Evolutionary conservation across 805 yeast genomes (phyloP).

Genomic region (Blastobotrys attinorum): DNA sequence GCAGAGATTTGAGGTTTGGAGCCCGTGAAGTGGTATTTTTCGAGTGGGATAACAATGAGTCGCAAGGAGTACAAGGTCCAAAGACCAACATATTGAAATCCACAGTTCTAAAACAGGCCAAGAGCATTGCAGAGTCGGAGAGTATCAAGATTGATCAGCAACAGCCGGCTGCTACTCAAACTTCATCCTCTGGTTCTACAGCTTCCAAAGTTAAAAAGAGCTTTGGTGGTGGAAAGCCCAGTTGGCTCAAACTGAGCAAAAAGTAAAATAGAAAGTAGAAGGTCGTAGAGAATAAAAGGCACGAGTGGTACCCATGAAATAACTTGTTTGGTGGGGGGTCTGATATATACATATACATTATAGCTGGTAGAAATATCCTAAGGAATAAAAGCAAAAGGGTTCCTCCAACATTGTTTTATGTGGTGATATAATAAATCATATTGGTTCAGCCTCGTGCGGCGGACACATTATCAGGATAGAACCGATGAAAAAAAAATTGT

Average conservation of each 20-base stretch:
- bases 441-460: too few relatives aligned
- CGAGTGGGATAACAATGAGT: constrained; percentile 20
- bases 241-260: constrained; percentile 15
- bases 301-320: too few relatives aligned
- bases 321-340: too few relatives aligned
- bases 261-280: background rate
- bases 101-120: constrained; percentile 26
- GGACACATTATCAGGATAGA: too few relatives aligned
- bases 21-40: constrained; percentile 39
- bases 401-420: too few relatives aligned
- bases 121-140: constrained; percentile 28
- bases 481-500: too few relatives aligned
- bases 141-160: constrained; percentile 16
- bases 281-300: background rate
- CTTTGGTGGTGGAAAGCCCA: constrained; percentile 9
- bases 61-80: background rate
- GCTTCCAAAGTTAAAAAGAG: background rate
- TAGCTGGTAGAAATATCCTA: too few relatives aligned
- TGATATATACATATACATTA: too few relatives aligned
- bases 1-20: constrained; percentile 37
- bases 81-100: constrained; percentile 8
- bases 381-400: too few relatives aligned
- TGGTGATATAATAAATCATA: too few relatives aligned
- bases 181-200: background rate
- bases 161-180: background rate